phyloP scores from a whole-genome alignment of 768 basidiomycete species.

The Pleurotus pulmonarius region DNA sequence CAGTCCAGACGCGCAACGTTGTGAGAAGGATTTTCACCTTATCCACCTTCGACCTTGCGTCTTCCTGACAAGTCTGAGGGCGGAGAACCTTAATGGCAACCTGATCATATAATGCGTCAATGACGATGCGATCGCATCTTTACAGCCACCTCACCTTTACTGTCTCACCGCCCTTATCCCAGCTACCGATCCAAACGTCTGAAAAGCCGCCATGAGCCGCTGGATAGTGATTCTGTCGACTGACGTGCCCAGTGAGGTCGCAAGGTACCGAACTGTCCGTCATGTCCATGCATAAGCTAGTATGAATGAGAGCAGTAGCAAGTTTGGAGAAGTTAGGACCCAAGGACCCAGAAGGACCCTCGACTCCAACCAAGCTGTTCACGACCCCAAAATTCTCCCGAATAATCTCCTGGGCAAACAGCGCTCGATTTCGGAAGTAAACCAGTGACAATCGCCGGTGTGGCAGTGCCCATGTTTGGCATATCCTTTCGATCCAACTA shows the following conservation, averaged over 20 bases:
- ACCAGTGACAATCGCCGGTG: not conserved
- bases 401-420: too few species aligned
- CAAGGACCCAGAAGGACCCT: too few species aligned
- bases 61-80: not conserved
- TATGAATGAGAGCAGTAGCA: too few species aligned
- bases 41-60: conserved; percentile 2
- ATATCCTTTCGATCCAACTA: not conserved
- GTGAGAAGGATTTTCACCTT: not conserved
- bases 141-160: not conserved
- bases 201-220: conserved; percentile 7
- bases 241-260: conserved; percentile 8
- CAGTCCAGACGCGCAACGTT: not conserved
- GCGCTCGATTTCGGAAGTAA: too few species aligned
- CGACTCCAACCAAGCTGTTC: too few species aligned
- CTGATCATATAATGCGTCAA: not conserved
- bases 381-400: too few species aligned
- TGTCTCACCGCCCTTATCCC: not conserved
- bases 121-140: not conserved
- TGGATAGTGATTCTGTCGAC: conserved; percentile 1
- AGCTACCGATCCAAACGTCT: conserved; percentile 8
- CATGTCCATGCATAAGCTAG: not conserved
- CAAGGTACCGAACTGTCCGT: not conserved
- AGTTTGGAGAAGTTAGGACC: too few species aligned
- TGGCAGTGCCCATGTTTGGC: conserved; percentile 6
- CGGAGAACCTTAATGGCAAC: conserved; percentile 11